Evolutionary conservation across 768 basidiomycete species (phyloP), one percentile per base, ranked within the genome.

Genomic region (Tulasnella sp.): DNA sequence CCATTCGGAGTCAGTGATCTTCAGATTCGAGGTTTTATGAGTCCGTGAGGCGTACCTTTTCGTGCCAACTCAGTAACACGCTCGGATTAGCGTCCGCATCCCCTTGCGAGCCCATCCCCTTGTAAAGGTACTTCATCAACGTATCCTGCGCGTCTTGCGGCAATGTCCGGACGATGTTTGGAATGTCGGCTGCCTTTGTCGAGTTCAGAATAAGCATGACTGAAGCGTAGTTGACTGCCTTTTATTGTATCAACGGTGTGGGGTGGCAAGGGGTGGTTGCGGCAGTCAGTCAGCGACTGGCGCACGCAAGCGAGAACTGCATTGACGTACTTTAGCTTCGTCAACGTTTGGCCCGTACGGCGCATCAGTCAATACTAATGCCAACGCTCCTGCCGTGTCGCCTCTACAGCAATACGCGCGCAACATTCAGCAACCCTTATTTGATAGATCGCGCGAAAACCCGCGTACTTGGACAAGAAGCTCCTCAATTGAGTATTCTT

Each of bases 51-150:
- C 88, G 32, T 72, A 96, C 96, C 92, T 97, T 98, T 84, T 98
- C 96, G 83, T 99, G 97, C 97, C 97, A 98, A 18, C 91, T 93
- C 57, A 97, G 84, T 46, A 92, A 84, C 48, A 91, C 90, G 80
- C 89, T 91, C 61, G 90, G 90, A 81, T 87, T 89, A 77, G 90
- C 86, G 80, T 91, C 91, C 40, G 89, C 87, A 83, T 88, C 87
- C 20, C 87, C 90, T 2, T 87, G 86, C 82, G 88, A 84, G 23
- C 87, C 89, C 96, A 98, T 98, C 20, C 94, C 96, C 86, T 99
- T 99, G 89, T 98, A 99, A 20, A 99, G 86, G 83, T 97, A 99
- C 83, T 96, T 97, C 97, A 98, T 99, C 75, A 98, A 88, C 42
- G 91, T 93, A 82, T 98, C 97, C 82, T 96, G 94, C 67, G 88